phyloP scores from a whole-genome alignment of 306 rosid species.

The Lathyrus sativus region DNA sequence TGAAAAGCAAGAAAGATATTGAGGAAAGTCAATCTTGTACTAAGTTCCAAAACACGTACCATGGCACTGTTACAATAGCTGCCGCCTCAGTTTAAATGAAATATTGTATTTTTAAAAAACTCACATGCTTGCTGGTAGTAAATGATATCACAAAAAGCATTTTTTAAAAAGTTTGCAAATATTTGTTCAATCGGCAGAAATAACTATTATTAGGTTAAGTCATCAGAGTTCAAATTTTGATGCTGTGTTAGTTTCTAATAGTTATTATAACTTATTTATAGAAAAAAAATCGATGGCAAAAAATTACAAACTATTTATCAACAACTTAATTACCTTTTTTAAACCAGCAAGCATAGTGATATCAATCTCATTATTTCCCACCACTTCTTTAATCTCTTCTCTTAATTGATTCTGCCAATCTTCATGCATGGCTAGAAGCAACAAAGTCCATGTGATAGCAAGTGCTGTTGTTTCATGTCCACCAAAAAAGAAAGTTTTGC shows the following conservation, averaged over 20 bases:
- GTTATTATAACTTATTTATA: too few relatives aligned
- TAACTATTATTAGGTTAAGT: too few relatives aligned
- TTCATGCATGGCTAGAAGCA: conserved; percentile 65
- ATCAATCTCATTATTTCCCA: conserved; percentile 54
- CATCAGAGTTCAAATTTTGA: too few relatives aligned
- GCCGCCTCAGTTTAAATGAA: neutral
- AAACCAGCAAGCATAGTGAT: conserved; percentile 54
- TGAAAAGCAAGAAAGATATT: neutral
- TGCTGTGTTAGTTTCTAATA: too few relatives aligned
- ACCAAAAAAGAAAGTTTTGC: conserved; percentile 89
- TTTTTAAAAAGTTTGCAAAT: too few relatives aligned
- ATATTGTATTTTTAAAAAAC: too few relatives aligned
- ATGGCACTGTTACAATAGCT: neutral
- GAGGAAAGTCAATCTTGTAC: conserved; percentile 17
- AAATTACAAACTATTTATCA: neutral
- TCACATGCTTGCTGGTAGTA: too few relatives aligned
- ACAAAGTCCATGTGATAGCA: conserved; percentile 80
- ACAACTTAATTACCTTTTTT: conserved; percentile 51
- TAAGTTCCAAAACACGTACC: neutral
- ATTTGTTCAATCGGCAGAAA: too few relatives aligned
- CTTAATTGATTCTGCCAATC: conserved; percentile 81
- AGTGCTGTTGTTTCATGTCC: conserved; percentile 94
- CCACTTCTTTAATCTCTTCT: conserved; percentile 67
- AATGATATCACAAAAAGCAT: too few relatives aligned
- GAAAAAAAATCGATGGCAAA: neutral